Base-by-base conservation (phyloP, 768 basidiomycete species). In the Auricularia auricula-judae region DNA sequence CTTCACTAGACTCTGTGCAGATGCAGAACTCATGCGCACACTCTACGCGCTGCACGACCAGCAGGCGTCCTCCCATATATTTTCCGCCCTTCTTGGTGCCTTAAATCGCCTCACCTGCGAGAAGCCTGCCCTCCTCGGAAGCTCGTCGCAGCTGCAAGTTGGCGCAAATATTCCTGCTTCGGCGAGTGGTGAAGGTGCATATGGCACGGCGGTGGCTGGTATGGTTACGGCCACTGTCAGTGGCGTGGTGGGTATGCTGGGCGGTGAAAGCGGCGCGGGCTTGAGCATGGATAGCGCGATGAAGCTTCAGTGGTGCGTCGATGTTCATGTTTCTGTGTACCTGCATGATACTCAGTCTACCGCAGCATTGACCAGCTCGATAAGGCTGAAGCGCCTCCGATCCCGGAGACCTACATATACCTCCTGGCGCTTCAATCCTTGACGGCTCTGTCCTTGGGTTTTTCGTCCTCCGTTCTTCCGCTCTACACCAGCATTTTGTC, bases 281-380 rank as follows among this genome's bases (percentile, higher is more conserved):
- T 76, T 93, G 67, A 92, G 89, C 67, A 71, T 88, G 18, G 79
- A 80, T 0, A 88, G 89, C 3, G 80, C 86, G 0, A 91, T 96
- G 88, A 96, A 94, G 72, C 73, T 97, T 33, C 92, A 94, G 74
- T 93, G 95, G 94, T 94, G 66, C 51, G 85, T 77, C 3, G 29
- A 29, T 29, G 29, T 29, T 23, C 11, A 51, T 18, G 36, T 14
- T 42, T 47, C 39, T 36, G 29, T 58, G 12, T 36, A n/a, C 44
- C 23, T 43, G 61, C n/a, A 54, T 62, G 61, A 66, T 68, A 42
- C 65, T 64, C 44, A 47, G 64, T 56, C 39, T 62, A 62, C 61
- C 18, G 3, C 69, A 97, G 95, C 72, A 98, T 99, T 69, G 96
- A 99, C 72, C 97, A 98, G 74, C 84, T 98, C 12, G 96, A 99